phyloP scores from a whole-genome alignment of 83 land plant genomes.

The Thuja plicata region DNA sequence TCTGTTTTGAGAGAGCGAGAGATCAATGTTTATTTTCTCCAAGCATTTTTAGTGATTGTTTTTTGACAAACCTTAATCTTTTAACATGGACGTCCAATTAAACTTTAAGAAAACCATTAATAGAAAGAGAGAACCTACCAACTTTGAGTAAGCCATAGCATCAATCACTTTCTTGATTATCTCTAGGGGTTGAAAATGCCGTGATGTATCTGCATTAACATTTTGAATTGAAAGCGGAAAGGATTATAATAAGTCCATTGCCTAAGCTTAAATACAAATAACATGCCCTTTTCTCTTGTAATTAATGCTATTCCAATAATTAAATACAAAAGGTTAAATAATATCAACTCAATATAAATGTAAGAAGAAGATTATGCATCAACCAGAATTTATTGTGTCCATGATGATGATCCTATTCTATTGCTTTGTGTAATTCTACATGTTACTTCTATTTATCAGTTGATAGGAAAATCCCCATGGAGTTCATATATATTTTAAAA shows the following conservation, averaged over 20 bases:
- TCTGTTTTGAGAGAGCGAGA: not conserved
- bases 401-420: not conserved
- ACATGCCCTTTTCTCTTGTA: not conserved
- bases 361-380: not conserved
- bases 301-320: not conserved
- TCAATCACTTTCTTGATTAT: constrained; percentile 78
- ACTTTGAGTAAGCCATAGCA: constrained; percentile 87
- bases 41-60: not conserved
- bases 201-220: constrained; percentile 64
- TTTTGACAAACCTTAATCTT: not conserved
- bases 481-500: not conserved
- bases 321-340: not conserved
- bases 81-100: not conserved
- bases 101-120: not conserved
- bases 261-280: not conserved
- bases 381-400: not conserved
- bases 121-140: constrained; percentile 44
- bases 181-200: constrained; percentile 68
- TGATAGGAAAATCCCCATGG: not conserved
- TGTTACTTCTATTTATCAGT: not conserved
- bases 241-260: too few species aligned
- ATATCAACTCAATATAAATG: not conserved
- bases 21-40: not conserved
- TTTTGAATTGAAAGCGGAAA: not conserved
- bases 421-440: not conserved